Percentiles rank a stretch among this genome's conserved stretches.
phyloP scores from a whole-genome alignment of 805 yeast species.

The Nematodospora valgi region DNA sequence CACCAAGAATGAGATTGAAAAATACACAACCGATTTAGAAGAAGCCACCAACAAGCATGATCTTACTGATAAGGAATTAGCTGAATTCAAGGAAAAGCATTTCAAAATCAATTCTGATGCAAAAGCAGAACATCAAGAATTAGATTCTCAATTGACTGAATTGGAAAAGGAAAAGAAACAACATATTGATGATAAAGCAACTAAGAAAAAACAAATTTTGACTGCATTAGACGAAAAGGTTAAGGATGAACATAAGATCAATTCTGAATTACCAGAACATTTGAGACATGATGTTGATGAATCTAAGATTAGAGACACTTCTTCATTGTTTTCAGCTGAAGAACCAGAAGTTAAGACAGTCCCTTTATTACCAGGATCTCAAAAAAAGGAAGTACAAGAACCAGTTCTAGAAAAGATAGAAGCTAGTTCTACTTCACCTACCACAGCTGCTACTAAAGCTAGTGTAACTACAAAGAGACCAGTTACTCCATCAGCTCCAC shows the following conservation, averaged over 20 bases:
- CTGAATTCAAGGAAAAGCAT: conserved; percentile 25
- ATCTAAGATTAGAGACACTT: conserved; percentile 32
- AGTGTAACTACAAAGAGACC: conserved; percentile 6
- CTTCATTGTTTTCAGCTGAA: conserved; percentile 36
- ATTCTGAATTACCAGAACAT: conserved; percentile 51
- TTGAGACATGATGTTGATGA: conserved; percentile 37
- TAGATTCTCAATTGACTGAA: conserved; percentile 42
- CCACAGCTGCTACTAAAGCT: conserved; percentile 4
- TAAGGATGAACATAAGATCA: conserved; percentile 48
- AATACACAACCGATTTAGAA: conserved; percentile 29
- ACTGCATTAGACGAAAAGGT: conserved; percentile 29
- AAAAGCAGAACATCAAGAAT: conserved; percentile 27
- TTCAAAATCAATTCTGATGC: conserved; percentile 23
- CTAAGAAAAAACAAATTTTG: conserved; percentile 32
- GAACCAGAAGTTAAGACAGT: conserved; percentile 14
- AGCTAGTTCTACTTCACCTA: conserved; percentile 8
- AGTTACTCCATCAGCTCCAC: conserved; percentile 9
- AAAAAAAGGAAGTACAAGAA: conserved; percentile 6
- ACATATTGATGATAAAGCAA: conserved; percentile 32
- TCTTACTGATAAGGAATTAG: conserved; percentile 36
- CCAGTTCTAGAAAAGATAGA: conserved; percentile 1
- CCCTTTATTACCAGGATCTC: conserved; percentile 11
- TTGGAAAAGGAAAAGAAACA: conserved; percentile 38
- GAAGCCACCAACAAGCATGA: conserved; percentile 35
- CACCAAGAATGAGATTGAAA: conserved; percentile 35